Conservation (phyloP, 2,329 filamentous ascomycete genomes). For the Leptosphaerulina australis region DNA sequence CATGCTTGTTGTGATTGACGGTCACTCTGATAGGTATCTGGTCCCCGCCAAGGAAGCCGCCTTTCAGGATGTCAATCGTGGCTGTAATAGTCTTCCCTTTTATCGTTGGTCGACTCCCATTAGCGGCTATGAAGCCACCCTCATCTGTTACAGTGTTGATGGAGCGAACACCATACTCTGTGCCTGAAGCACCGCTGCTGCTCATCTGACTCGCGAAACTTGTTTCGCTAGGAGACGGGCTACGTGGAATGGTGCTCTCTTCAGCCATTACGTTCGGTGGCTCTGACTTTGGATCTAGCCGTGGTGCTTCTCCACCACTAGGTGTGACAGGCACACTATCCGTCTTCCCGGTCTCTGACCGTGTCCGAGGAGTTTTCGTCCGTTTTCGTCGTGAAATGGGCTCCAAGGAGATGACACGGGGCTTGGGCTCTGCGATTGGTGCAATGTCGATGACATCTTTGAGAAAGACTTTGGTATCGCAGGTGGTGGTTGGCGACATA, state of each 20-base stretch:
- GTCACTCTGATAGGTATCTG: slow-evolving; percentile 77
- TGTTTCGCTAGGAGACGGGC: slow-evolving; percentile 55
- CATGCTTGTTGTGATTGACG: slow-evolving; percentile 84
- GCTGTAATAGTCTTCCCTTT: slow-evolving; percentile 81
- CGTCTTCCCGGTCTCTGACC: slow-evolving; percentile 20
- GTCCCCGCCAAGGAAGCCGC: slow-evolving; percentile 86
- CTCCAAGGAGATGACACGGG: slow-evolving; percentile 84
- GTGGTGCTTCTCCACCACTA: slow-evolving; percentile 27
- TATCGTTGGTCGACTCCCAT: slow-evolving; percentile 59
- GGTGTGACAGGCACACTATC: slow-evolving; percentile 26
- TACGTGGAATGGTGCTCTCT: slow-evolving; percentile 46
- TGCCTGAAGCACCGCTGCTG: slow-evolving; percentile 58
- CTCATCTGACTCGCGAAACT: slow-evolving; percentile 62
- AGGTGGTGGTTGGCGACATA: slow-evolving; percentile 78
- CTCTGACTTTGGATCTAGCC: slow-evolving; percentile 30
- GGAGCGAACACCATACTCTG: slow-evolving; percentile 50
- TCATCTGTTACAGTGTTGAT: slow-evolving; percentile 56
- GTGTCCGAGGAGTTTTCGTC: slow-evolving; percentile 57
- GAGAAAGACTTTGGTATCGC: slow-evolving; percentile 79
- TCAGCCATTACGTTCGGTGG: slow-evolving; percentile 32
- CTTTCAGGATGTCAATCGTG: slow-evolving; percentile 79
- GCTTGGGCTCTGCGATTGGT: slow-evolving; percentile 72
- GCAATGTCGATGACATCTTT: slow-evolving; percentile 86
- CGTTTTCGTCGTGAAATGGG: slow-evolving; percentile 76
- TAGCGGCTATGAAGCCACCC: slow-evolving; percentile 49